Conservation (phyloP, 768 basidiomycete species). For the Artomyces pyxidatus region DNA sequence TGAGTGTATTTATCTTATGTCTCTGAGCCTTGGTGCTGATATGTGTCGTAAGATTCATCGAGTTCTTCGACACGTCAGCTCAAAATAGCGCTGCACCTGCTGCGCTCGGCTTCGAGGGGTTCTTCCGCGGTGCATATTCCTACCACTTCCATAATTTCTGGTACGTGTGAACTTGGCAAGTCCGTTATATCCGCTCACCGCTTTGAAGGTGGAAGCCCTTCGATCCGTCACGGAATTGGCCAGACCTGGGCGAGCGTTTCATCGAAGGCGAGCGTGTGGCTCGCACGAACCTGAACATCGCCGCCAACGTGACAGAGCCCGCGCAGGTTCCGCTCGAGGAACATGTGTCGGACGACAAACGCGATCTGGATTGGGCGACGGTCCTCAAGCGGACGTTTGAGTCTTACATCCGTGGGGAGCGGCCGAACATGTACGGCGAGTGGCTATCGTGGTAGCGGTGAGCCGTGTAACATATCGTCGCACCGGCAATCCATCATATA, state of each 20-base stretch:
- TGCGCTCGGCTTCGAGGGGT: constrained; percentile 87
- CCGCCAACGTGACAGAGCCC: constrained; percentile 10
- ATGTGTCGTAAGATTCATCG: constrained; percentile 53
- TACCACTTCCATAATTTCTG: constrained; percentile 97
- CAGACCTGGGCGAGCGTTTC: constrained; percentile 83
- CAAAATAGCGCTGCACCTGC: constrained; percentile 73
- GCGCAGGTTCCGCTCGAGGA: constrained; percentile 31
- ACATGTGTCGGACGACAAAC: constrained; percentile 52
- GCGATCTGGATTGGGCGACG: constrained; percentile 86
- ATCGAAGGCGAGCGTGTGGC: constrained; percentile 64
- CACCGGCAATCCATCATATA: no score
- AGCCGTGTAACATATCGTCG: not conserved
- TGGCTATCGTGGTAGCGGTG: constrained; percentile 38
- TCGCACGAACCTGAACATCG: constrained; percentile 32
- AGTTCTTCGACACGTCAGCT: constrained; percentile 80
- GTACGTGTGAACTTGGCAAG: no score
- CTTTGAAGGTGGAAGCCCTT: constrained; percentile 87
- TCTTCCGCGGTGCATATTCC: constrained; percentile 92
- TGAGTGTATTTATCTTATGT: constrained; percentile 26
- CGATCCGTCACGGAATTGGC: constrained; percentile 89
- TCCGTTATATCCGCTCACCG: no score
- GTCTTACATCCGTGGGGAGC: constrained; percentile 82
- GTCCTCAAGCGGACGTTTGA: constrained; percentile 96
- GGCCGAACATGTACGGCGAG: constrained; percentile 95
- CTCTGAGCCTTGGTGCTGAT: constrained; percentile 1